Conservation (phyloP, 805 yeast species). For the Candida berthetii region DNA sequence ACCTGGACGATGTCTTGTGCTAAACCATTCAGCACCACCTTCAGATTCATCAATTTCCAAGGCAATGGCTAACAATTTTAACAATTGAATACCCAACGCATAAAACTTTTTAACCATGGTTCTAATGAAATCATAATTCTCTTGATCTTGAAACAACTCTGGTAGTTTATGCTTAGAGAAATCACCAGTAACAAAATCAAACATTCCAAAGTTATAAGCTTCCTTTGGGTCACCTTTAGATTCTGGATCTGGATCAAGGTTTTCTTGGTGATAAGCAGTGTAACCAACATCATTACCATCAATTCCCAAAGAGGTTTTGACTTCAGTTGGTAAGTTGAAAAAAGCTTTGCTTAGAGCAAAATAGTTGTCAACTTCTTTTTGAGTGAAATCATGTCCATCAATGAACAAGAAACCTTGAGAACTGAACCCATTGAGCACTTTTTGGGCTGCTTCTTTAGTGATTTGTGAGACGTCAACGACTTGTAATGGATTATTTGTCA, state of each 20-base stretch:
- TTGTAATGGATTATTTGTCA: not conserved
- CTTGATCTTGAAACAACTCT: slow-evolving; percentile 32
- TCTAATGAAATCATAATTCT: slow-evolving; percentile 30
- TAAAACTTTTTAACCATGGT: slow-evolving; percentile 36
- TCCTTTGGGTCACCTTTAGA: slow-evolving; percentile 51
- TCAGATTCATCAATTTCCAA: slow-evolving; percentile 43
- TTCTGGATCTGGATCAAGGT: slow-evolving; percentile 12
- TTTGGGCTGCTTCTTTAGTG: not conserved
- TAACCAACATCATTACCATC: slow-evolving; percentile 49
- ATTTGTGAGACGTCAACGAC: not conserved
- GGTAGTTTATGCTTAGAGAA: slow-evolving; percentile 37
- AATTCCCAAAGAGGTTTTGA: slow-evolving; percentile 43
- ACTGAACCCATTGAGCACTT: slow-evolving; percentile 38
- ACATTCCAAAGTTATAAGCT: slow-evolving; percentile 56
- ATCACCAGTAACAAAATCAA: slow-evolving; percentile 41
- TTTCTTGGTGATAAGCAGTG: slow-evolving; percentile 45
- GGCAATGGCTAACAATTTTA: slow-evolving; percentile 52
- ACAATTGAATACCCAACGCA: slow-evolving; percentile 37
- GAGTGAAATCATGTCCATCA: slow-evolving; percentile 54
- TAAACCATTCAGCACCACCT: slow-evolving; percentile 41
- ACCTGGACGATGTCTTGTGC: slow-evolving; percentile 44
- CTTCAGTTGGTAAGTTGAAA: slow-evolving; percentile 40
- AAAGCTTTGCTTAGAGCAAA: slow-evolving; percentile 41
- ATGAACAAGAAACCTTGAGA: slow-evolving; percentile 52
- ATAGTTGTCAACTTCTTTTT: slow-evolving; percentile 39